These are phyloP conservation scores for Lactarius sanguifluus DNA, from an alignment of 768 basidiomycete species.

Conservation along the genomic window DNA sequence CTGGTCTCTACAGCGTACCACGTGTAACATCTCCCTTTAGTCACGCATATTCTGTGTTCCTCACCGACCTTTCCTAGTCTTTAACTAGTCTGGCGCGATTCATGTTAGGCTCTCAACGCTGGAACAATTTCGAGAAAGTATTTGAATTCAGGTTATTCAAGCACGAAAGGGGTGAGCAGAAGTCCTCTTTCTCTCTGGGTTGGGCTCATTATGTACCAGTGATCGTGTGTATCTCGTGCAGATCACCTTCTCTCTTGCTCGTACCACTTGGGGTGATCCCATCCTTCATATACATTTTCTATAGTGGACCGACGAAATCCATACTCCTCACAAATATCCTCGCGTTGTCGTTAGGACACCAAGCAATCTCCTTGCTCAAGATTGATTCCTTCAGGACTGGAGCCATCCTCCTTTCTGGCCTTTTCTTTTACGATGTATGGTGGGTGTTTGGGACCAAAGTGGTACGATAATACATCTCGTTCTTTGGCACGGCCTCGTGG, in stretches of 20 bases:
- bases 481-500: neutral
- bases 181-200: neutral
- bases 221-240: slow-evolving; percentile 44
- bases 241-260: slow-evolving; percentile 57
- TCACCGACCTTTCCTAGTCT: slow-evolving; percentile 40
- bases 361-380: slow-evolving; percentile 74
- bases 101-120: slow-evolving; percentile 49
- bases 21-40: slow-evolving; percentile 45
- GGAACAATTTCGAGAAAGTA: slow-evolving; percentile 41
- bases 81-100: slow-evolving; percentile 51
- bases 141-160: slow-evolving; percentile 37
- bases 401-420: slow-evolving; percentile 71
- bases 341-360: slow-evolving; percentile 75
- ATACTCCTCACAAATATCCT: slow-evolving; percentile 75
- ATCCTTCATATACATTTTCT: slow-evolving; percentile 60
- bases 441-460: slow-evolving; percentile 92
- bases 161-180: slow-evolving; percentile 46
- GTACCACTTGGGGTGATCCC: slow-evolving; percentile 63
- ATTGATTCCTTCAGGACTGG: slow-evolving; percentile 92
- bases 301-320: slow-evolving; percentile 47
- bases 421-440: slow-evolving; percentile 94
- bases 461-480: slow-evolving; percentile 46
- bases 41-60: neutral
- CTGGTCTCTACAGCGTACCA: slow-evolving; percentile 67
- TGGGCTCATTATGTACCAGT: slow-evolving; percentile 35